Conservation (phyloP, 2,329 filamentous ascomycete species). For the Phyllosticta capitalensis region DNA sequence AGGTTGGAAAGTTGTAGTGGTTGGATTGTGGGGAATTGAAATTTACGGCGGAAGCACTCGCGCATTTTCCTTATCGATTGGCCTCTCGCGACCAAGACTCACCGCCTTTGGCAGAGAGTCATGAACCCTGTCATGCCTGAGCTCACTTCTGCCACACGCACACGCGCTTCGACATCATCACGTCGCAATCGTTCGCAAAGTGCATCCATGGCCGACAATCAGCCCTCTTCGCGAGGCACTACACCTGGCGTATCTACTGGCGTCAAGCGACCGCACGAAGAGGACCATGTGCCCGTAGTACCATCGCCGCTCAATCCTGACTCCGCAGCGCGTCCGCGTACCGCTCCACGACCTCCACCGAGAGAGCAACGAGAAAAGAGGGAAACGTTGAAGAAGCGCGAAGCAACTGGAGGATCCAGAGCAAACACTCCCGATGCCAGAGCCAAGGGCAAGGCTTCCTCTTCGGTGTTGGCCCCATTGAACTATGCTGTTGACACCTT, state of each 20-base stretch:
- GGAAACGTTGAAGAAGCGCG: conserved; percentile 45
- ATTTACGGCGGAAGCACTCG: conserved; percentile 1
- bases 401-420: conserved; percentile 33
- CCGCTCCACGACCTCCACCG: conserved; percentile 26
- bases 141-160: not conserved
- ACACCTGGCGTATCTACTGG: conserved; percentile 21
- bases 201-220: conserved; percentile 26
- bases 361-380: conserved; percentile 40
- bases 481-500: conserved; percentile 39
- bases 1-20: not conserved
- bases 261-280: conserved; percentile 8
- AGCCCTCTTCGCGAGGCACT: conserved; percentile 25
- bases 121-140: not conserved
- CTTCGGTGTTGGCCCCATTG: conserved; percentile 35
- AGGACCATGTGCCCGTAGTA: conserved; percentile 47
- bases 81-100: not conserved
- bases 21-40: conserved; percentile 5
- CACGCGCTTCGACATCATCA: not conserved
- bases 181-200: not conserved
- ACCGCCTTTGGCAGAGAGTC: not conserved
- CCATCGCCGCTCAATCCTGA: conserved; percentile 64
- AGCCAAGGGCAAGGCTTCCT: conserved; percentile 26
- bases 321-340: conserved; percentile 33
- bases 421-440: conserved; percentile 32
- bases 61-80: not conserved